Conservation (phyloP, 2,329 filamentous ascomycete species). For the Parafenestella ontariensis region DNA sequence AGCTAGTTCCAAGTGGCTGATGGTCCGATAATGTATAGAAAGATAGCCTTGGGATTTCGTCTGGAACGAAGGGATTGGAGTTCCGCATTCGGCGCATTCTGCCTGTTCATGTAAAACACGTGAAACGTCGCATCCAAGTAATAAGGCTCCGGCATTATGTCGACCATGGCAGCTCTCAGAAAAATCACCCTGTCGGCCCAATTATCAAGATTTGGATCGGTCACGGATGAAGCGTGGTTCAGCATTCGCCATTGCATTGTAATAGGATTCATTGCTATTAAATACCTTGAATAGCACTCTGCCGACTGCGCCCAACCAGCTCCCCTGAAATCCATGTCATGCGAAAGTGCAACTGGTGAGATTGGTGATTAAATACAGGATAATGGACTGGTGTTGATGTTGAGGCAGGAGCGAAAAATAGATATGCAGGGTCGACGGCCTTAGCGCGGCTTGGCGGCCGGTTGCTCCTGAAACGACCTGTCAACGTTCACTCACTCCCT, state of each 20-base stretch:
- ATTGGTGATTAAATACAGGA: background rate
- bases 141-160: background rate
- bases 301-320: too few species aligned
- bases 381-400: background rate
- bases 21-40: too few species aligned
- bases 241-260: too few species aligned
- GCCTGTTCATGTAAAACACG: background rate
- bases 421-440: background rate
- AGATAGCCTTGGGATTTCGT: background rate
- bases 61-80: background rate
- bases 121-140: slow-evolving; percentile 10
- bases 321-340: too few species aligned
- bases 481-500: slow-evolving; percentile 33
- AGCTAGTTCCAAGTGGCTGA: too few species aligned
- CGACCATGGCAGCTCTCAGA: background rate
- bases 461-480: slow-evolving; percentile 25
- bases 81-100: slow-evolving; percentile 1
- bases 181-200: too few species aligned
- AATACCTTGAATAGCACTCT: too few species aligned
- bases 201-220: too few species aligned
- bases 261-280: too few species aligned
- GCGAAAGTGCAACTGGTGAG: too few species aligned
- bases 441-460: slow-evolving; percentile 17
- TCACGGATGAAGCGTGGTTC: too few species aligned
- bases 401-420: background rate